Conservation (phyloP, 495 filamentous ascomycete species). For the Darksidea phi region DNA sequence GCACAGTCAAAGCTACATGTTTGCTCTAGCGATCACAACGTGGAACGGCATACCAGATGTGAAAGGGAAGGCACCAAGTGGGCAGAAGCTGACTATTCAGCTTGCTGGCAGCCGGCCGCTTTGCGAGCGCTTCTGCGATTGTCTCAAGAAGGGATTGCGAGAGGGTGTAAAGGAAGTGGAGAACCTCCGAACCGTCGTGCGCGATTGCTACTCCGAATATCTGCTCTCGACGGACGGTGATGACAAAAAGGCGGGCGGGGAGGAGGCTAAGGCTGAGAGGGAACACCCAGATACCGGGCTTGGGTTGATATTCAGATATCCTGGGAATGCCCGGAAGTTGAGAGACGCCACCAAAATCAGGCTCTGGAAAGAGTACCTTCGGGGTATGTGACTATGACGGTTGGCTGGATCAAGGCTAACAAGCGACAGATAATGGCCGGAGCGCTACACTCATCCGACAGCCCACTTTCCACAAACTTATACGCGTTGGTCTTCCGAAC, state of each 20-base stretch:
- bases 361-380: constrained; percentile 91
- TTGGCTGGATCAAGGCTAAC: constrained; percentile 3
- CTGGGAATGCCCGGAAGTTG: constrained; percentile 92
- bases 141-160: constrained; percentile 81
- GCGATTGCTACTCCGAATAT: constrained; percentile 91
- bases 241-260: constrained; percentile 49
- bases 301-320: constrained; percentile 90
- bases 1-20: constrained; percentile 85
- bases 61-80: constrained; percentile 52
- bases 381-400: constrained; percentile 40
- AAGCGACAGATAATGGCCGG: constrained; percentile 75
- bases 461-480: constrained; percentile 95
- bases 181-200: constrained; percentile 71
- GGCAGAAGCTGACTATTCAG: constrained; percentile 81
- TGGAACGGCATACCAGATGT: constrained; percentile 74
- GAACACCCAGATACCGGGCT: constrained; percentile 83
- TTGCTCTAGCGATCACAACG: constrained; percentile 89
- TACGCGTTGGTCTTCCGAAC: constrained; percentile 92
- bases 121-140: constrained; percentile 95
- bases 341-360: constrained; percentile 96
- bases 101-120: constrained; percentile 82
- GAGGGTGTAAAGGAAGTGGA: constrained; percentile 82
- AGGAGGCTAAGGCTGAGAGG: constrained; percentile 2
- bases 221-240: constrained; percentile 59
- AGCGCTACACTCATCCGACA: constrained; percentile 90